These are phyloP conservation scores for Rhizopogon vinicolor DNA, from an alignment of 768 basidiomycete species.

Conservation along the genomic window DNA sequence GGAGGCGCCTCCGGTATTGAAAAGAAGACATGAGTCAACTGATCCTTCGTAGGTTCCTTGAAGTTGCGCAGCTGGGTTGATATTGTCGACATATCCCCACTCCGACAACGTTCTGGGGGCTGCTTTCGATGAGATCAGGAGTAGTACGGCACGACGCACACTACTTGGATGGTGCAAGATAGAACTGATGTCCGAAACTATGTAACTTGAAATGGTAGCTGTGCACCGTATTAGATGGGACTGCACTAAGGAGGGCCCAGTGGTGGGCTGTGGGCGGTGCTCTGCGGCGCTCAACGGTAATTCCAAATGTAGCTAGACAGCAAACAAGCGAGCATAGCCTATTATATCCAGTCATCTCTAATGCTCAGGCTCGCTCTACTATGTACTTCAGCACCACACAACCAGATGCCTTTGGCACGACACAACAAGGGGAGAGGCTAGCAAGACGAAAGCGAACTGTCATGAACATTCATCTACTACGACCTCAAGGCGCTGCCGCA, in stretches of 20 bases:
- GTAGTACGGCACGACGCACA: background rate
- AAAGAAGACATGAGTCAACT: conserved; percentile 82
- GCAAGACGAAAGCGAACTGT: too few relatives aligned
- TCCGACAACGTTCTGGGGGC: background rate
- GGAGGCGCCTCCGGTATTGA: conserved; percentile 55
- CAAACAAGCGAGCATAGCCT: too few relatives aligned
- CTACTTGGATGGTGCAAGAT: conserved; percentile 1
- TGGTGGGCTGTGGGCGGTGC: conserved; percentile 6
- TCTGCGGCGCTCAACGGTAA: conserved; percentile 1
- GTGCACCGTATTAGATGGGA: background rate
- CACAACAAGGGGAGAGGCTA: too few relatives aligned
- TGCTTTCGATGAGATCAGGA: background rate
- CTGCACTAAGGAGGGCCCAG: background rate
- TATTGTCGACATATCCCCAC: conserved; percentile 63
- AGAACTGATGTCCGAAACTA: background rate
- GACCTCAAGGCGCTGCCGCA: too few relatives aligned
- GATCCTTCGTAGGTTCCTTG: conserved; percentile 89
- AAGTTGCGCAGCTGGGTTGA: conserved; percentile 86
- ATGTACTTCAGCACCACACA: too few relatives aligned
- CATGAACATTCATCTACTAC: too few relatives aligned
- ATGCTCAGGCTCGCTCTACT: too few relatives aligned
- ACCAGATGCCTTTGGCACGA: too few relatives aligned
- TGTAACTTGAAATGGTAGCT: conserved; percentile 1
- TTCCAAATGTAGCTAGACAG: conserved; percentile 11
- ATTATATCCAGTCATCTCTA: too few relatives aligned